Evolutionary conservation across 2,329 filamentous ascomycete genomes (phyloP).

Genomic region (Gyromitra esculenta): DNA sequence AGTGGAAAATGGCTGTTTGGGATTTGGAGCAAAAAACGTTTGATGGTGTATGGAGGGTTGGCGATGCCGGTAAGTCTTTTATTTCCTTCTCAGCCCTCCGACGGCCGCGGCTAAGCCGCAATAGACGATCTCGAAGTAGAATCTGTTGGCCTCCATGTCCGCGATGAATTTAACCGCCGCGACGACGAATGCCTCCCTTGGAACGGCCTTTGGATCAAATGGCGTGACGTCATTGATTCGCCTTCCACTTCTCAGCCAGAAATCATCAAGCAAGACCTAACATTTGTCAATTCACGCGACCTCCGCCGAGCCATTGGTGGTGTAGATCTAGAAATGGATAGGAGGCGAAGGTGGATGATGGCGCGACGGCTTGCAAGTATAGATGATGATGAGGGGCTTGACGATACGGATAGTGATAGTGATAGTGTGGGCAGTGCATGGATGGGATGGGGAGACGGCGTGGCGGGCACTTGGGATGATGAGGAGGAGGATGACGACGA

Average conservation of each 20-base stretch:
- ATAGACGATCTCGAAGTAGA: constrained; percentile 43
- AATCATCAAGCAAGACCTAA: constrained; percentile 40
- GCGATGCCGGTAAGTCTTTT: constrained; percentile 28
- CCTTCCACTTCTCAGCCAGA: constrained; percentile 33
- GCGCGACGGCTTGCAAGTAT: constrained; percentile 25
- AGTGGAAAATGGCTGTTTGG: constrained; percentile 51
- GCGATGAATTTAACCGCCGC: constrained; percentile 34
- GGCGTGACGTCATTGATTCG: constrained; percentile 52
- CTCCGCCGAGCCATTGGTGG: constrained; percentile 52
- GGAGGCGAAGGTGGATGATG: constrained; percentile 35
- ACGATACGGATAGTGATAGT: constrained; percentile 48
- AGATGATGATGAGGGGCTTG: constrained; percentile 37
- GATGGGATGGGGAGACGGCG: constrained; percentile 45
- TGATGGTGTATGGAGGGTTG: constrained; percentile 46
- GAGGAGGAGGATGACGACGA: constrained; percentile 30
- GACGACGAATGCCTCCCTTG: constrained; percentile 48
- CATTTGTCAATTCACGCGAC: constrained; percentile 54
- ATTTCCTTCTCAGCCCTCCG: neutral
- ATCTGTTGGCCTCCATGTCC: constrained; percentile 21
- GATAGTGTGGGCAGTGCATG: constrained; percentile 46
- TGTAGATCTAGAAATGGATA: constrained; percentile 48
- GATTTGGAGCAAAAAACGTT: constrained; percentile 52
- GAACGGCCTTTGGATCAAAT: constrained; percentile 56
- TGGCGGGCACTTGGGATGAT: constrained; percentile 15
- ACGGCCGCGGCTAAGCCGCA: neutral